These are phyloP conservation scores for Colletotrichum sp. DNA, from an alignment of 2,329 filamentous ascomycete species.

Conservation along the genomic window DNA sequence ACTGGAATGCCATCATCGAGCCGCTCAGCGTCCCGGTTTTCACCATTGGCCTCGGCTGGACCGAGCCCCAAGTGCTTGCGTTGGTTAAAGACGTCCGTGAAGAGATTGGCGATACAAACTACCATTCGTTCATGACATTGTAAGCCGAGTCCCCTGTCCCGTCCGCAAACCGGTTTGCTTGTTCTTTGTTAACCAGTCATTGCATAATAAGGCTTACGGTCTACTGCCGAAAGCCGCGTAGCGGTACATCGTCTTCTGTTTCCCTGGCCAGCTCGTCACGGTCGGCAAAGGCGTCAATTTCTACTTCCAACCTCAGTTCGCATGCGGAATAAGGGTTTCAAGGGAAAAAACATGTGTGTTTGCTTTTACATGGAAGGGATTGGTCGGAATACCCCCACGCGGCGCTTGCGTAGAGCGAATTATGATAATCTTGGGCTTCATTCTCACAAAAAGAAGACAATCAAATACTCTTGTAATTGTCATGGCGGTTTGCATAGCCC, in stretches of 20 bases:
- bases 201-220: conserved; percentile 32
- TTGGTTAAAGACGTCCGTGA: conserved; percentile 36
- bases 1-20: conserved; percentile 27
- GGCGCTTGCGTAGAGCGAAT: neutral
- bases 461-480: neutral
- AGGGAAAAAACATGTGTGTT: neutral
- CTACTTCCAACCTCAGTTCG: neutral
- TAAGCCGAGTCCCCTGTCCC: conserved; percentile 25
- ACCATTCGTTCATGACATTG: conserved; percentile 44
- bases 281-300: neutral
- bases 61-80: conserved; percentile 32
- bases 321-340: neutral
- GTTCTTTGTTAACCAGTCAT: conserved; percentile 26
- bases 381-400: neutral
- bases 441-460: neutral
- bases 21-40: conserved; percentile 40
- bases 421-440: neutral
- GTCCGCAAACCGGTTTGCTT: conserved; percentile 28
- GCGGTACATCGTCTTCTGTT: conserved; percentile 23
- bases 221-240: conserved; percentile 30
- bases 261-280: conserved; percentile 13
- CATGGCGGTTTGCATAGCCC: neutral
- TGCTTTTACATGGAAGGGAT: neutral
- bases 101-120: conserved; percentile 36
- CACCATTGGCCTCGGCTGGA: conserved; percentile 41